phyloP scores from a whole-genome alignment of 2,329 filamentous ascomycete species.

The Rachicladosporium sp. region DNA sequence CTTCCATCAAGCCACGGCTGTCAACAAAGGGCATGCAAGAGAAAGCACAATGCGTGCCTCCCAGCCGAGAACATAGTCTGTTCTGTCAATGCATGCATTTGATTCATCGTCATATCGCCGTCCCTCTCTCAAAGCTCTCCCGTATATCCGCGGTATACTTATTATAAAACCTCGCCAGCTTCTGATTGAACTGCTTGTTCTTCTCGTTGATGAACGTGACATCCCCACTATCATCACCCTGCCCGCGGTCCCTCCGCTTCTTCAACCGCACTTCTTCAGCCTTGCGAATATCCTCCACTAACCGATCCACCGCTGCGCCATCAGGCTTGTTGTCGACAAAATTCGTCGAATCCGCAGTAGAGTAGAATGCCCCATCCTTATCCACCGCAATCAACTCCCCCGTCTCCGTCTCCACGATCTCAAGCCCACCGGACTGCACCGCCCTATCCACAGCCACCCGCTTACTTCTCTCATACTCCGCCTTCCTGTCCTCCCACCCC shows the following conservation, averaged over 20 bases:
- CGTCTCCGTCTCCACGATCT: constrained; percentile 90
- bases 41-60: no score
- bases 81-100: not conserved
- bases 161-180: constrained; percentile 90
- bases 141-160: constrained; percentile 96
- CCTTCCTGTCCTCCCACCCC: constrained; percentile 35
- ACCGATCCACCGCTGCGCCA: constrained; percentile 72
- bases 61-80: no score
- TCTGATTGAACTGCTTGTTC: constrained; percentile 99
- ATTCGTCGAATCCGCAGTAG: constrained; percentile 67
- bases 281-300: constrained; percentile 76
- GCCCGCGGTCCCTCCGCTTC: constrained; percentile 70
- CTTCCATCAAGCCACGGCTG: no score
- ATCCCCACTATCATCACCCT: constrained; percentile 67
- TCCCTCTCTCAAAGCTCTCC: constrained; percentile 94
- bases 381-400: constrained; percentile 92
- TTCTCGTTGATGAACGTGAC: constrained; percentile 99
- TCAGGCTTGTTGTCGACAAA: constrained; percentile 79
- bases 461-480: constrained; percentile 79
- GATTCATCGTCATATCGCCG: constrained; percentile 58
- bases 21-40: no score
- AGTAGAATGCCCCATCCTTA: constrained; percentile 80
- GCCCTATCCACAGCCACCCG: constrained; percentile 73
- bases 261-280: constrained; percentile 78
- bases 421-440: constrained; percentile 69